phyloP scores from a whole-genome alignment of 2,329 filamentous ascomycete species.

The Chaetomiaceae sp. region DNA sequence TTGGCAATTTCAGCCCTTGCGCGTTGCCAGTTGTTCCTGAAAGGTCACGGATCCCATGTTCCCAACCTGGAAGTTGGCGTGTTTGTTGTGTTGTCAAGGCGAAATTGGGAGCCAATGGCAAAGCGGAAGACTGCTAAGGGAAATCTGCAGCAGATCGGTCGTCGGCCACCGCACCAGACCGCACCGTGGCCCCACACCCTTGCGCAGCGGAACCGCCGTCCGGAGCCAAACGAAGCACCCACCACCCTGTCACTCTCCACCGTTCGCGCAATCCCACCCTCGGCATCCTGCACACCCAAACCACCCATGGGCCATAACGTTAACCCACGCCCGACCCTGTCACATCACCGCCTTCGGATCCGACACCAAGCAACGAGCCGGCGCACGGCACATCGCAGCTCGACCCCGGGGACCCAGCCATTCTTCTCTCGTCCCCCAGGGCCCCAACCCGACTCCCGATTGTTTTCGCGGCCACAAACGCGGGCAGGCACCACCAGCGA shows the following conservation, averaged over 20 bases:
- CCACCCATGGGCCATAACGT: background rate
- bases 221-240: background rate
- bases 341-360: conserved; percentile 15
- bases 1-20: too few species aligned
- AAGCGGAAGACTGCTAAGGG: too few species aligned
- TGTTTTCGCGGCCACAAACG: conserved; percentile 4
- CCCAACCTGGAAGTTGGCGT: too few species aligned
- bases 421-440: background rate
- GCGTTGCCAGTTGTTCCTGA: too few species aligned
- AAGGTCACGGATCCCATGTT: too few species aligned
- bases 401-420: conserved; percentile 3
- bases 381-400: conserved; percentile 15
- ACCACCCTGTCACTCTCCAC: conserved; percentile 21
- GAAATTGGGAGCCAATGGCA: too few species aligned
- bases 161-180: too few species aligned
- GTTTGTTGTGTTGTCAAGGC: too few species aligned
- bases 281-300: conserved; percentile 21
- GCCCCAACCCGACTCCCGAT: background rate
- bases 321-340: conserved; percentile 6
- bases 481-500: conserved; percentile 10
- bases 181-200: conserved; percentile 1
- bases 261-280: conserved; percentile 27
- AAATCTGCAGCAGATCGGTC: too few species aligned
- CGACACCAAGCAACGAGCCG: conserved; percentile 11
- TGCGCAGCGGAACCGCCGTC: background rate